Evolutionary conservation across 2,329 filamentous ascomycete species (phyloP), one percentile per base, ranked within the genome.

Genomic region (Aureobasidium zeae): DNA sequence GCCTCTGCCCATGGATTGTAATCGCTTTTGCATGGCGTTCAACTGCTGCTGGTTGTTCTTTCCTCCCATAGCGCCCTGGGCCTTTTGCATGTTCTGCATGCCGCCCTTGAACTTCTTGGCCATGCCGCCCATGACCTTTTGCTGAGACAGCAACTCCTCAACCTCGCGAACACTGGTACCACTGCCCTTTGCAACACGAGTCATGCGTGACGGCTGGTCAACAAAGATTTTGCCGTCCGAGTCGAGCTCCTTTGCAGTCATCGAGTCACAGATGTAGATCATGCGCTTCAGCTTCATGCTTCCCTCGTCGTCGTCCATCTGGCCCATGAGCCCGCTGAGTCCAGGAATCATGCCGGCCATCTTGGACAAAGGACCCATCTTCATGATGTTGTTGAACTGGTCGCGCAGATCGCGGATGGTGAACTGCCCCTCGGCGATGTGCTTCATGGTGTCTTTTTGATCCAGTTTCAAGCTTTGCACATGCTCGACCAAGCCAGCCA

Each of bases 291-390:
- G 75, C 66, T 96, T 95, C 55, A 82, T 70, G 44, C 81, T 79
- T n/a, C 89, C 89, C 58, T 96, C 91, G 57, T 96, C 89, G 59
- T 98, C 93, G 59, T 96, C 88, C 76, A 96, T 91, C 28, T 86
- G 86, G 42, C 86, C 81, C 77, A 95, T 96, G 74, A 96, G 81
- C 58, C 83, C 84, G 53, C 83, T 83, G 63, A 98, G 82, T 20
- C 91, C 91, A 0, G 91, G 91, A 51, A 98, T 96, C 91, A 98
- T 98, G 55, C 88, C 87, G 0, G 89, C 93, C 77, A 98, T 93
- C 63, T 98, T 96, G 13, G 85, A 93, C 1, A 98, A 68, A 0
- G 91, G 91, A 0, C 91, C 91, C 91, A 98, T 96, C 69, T 98
- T 98, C 87, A 96, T 95, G 58, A 98, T 95, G 57, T 96, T 96